Evolutionary conservation across 2,329 filamentous ascomycete species (phyloP).

Genomic region (Allantophomopsis cytisporea): DNA sequence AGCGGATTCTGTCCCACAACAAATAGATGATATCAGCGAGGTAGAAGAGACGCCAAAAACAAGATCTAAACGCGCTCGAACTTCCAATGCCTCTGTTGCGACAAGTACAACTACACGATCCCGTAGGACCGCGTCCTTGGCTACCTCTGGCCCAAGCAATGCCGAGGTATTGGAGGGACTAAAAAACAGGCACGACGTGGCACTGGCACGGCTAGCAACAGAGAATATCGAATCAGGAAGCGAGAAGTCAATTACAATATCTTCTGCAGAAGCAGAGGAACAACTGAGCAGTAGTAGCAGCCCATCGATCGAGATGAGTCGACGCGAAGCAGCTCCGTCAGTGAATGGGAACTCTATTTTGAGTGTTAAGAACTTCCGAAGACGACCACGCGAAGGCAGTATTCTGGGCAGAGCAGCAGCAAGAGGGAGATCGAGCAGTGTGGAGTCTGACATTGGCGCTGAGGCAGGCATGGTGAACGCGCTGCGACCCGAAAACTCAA

Average conservation of each 20-base stretch:
- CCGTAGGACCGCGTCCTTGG: background rate
- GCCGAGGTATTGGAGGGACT: conserved; percentile 1
- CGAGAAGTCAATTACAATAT: background rate
- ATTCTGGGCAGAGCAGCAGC: conserved; percentile 11
- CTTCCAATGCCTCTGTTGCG: background rate
- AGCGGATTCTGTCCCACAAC: conserved; percentile 3
- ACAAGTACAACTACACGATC: background rate
- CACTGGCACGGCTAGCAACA: conserved; percentile 1
- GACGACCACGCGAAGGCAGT: conserved; percentile 36
- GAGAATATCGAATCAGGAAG: conserved; percentile 1
- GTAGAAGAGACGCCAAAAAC: conserved; percentile 6
- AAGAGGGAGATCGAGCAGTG: conserved; percentile 13
- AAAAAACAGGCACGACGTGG: conserved; percentile 1
- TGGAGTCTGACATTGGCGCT: conserved; percentile 16
- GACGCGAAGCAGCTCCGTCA: conserved; percentile 11
- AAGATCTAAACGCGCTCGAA: background rate
- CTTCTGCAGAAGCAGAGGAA: background rate
- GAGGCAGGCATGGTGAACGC: conserved; percentile 13
- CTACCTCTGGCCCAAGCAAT: background rate
- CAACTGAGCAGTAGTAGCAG: conserved; percentile 11
- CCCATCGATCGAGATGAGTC: conserved; percentile 14
- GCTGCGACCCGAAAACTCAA: conserved; percentile 12
- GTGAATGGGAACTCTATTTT: conserved; percentile 20
- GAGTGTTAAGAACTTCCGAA: conserved; percentile 39
- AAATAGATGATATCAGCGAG: conserved; percentile 18